A percentile compares a stretch with the other conserved stretches of the same genome.
Evolutionary conservation across 2,329 filamentous ascomycete species (phyloP).

Genomic region (Aureobasidium pullulans): DNA sequence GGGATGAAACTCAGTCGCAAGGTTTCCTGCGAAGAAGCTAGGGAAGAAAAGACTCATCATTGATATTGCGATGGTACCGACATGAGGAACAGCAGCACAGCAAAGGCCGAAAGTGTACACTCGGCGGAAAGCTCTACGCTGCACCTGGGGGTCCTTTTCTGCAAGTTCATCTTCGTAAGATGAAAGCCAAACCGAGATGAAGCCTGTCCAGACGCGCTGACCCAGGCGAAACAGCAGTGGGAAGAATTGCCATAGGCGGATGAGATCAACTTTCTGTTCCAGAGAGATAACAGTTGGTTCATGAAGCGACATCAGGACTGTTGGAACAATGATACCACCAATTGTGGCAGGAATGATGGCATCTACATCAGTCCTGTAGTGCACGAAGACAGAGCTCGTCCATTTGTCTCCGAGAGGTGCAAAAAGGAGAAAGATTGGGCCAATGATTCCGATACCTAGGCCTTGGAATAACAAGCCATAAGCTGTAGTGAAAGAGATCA

Average conservation of each 20-base stretch:
- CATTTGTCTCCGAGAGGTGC: not conserved
- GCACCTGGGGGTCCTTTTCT: not conserved
- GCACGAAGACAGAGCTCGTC: not conserved
- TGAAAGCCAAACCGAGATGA: not conserved
- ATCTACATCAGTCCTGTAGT: not conserved
- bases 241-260: slow-evolving; percentile 12
- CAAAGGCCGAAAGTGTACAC: slow-evolving; percentile 2
- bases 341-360: slow-evolving; percentile 1
- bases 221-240: not conserved
- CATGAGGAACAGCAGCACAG: not conserved
- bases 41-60: not conserved
- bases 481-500: not conserved
- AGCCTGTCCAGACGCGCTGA: not conserved
- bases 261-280: not conserved
- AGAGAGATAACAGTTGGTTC: not conserved
- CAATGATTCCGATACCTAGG: slow-evolving; percentile 1
- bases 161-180: not conserved
- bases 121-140: not conserved
- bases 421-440: slow-evolving; percentile 7
- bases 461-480: slow-evolving; percentile 11
- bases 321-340: slow-evolving; percentile 1
- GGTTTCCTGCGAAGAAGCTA: not conserved
- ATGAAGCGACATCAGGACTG: slow-evolving; percentile 12
- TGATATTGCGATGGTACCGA: not conserved
- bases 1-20: not conserved